Conservation (phyloP, 768 basidiomycete species). For the Tricholoma hemisulphureum region DNA sequence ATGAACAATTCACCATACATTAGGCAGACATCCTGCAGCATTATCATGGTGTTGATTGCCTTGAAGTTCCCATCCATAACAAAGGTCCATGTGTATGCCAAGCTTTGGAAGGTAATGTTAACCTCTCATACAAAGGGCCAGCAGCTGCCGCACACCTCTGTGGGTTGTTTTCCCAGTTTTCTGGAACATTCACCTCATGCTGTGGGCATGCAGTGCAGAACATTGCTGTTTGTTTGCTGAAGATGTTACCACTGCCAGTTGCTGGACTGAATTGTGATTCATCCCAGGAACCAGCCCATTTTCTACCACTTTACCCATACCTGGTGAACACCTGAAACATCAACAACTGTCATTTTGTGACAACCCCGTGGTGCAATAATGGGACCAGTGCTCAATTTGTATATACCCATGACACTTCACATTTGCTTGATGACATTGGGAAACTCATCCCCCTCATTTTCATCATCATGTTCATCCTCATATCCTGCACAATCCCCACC, state of each 20-base stretch:
- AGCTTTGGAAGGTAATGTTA: neutral
- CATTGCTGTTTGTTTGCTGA: constrained; percentile 4
- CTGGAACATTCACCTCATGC: constrained; percentile 22
- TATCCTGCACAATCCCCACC: neutral
- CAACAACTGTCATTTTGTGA: neutral
- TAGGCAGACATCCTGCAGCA: neutral
- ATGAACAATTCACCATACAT: neutral
- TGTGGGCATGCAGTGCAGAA: constrained; percentile 30
- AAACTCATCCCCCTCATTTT: neutral
- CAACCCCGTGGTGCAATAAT: neutral
- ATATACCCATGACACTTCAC: too few species aligned
- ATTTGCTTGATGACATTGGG: neutral
- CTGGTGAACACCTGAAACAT: neutral
- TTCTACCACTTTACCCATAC: neutral
- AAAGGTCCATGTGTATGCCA: constrained; percentile 4
- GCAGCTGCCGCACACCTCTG: too few species aligned
- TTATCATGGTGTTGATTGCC: constrained; percentile 6
- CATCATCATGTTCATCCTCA: neutral
- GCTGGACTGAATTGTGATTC: too few species aligned
- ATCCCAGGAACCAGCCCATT: constrained; percentile 9
- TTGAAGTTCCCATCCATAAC: constrained; percentile 19
- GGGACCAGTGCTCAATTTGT: too few species aligned
- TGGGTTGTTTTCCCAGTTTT: constrained; percentile 16
- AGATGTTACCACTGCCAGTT: too few species aligned
- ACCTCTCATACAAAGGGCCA: neutral